Evolutionary conservation across 2,329 filamentous ascomycete genomes (phyloP), one percentile per base, ranked within the genome.

Genomic region (Fusarium zealandicum): DNA sequence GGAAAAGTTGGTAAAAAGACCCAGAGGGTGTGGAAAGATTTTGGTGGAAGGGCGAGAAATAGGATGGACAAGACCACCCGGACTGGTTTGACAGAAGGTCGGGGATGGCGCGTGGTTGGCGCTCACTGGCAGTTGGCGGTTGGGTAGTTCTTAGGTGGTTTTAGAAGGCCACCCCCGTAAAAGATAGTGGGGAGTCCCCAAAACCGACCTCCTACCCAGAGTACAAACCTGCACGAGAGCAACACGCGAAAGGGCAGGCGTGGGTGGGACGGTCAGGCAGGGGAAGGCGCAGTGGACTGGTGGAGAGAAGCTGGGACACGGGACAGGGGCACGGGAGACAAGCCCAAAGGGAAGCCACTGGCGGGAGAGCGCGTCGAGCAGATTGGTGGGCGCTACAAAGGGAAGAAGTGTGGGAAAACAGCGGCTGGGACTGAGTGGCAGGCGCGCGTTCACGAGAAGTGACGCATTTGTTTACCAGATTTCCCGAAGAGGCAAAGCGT

Each of bases 391-490:
- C 35, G 53, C 27, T 38, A 36, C 14, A 44, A 18, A 30, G 30
- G 51, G 38, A 35, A 37, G 30, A 22, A 51, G 11, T 35, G 40
- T 35, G 33, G 37, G 49, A 49, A 63, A 51, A 31, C 63, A 59
- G 51, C 57, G 43, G 45, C 36, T 54, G 43, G 47, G 56, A 51
- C 38, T 30, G 25, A 17, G 4, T 16, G 37, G 37, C 39, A 56
- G 37, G 37, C 33, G 52, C 60, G 53, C 62, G 56, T 44, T 42
- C 44, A 58, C 42, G 58, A 50, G 59, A 42, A 66, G 67, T 72
- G 69, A 71, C 69, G 70, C 71, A 72, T 73, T 73, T 74, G 72
- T 74, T 74, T 74, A 74, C 70, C 61, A 41, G 52, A 16, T 67
- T 73, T 55, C 72, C 63, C 39, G 27, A 59, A 56, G 27, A 1